Evolutionary conservation across 768 basidiomycete species (phyloP), one percentile per base, ranked within the genome.

Genomic region (Jaapia argillacea): DNA sequence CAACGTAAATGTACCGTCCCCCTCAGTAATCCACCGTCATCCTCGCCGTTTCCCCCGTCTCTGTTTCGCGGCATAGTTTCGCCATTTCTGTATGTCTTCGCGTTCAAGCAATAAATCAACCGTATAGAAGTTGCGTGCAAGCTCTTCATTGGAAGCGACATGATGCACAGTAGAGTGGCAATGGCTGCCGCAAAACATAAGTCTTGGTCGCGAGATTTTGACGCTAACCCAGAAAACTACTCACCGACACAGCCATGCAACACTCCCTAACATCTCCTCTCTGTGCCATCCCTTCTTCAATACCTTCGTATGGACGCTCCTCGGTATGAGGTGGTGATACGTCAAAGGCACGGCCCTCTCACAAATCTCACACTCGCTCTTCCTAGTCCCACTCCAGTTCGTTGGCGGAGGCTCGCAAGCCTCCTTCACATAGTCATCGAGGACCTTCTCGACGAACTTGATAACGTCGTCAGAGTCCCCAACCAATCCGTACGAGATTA

Each of bases 281-380:
- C 67, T 56, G 53, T 79, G 76, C 77, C 76, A 77, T 38, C 67
- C 69, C 55, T 69, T 71, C 64, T 75, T 78, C 31, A 72, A 49
- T n/a, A 62, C 74, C 54, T 75, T 79, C 2, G 63, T 58, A 46
- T 81, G 77, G 14, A 59, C 65, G 18, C 70, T 69, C 22, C 72
- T 65, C 2, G 77, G 77, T 36, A 79, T 74, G 24, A 79, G 66
- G 46, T 79, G 76, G 54, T 79, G 76, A 51, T 77, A 79, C 16
- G 77, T 79, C 52, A 79, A 57, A 7, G 71, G 72, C 2, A 77
- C 67, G 41, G 64, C 66, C n/a, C 76, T 64, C 48, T 67, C 66
- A 54, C 78, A 81, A 21, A 81, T 72, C 60, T 78, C 75, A 59
- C 78, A 79, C 49, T 71, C 71, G 14, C 48, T 60, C 22, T 70